These are phyloP conservation scores for Oryza glumipatula DNA, from an alignment of 176 grass and related monocot species.

Conservation along the genomic window DNA sequence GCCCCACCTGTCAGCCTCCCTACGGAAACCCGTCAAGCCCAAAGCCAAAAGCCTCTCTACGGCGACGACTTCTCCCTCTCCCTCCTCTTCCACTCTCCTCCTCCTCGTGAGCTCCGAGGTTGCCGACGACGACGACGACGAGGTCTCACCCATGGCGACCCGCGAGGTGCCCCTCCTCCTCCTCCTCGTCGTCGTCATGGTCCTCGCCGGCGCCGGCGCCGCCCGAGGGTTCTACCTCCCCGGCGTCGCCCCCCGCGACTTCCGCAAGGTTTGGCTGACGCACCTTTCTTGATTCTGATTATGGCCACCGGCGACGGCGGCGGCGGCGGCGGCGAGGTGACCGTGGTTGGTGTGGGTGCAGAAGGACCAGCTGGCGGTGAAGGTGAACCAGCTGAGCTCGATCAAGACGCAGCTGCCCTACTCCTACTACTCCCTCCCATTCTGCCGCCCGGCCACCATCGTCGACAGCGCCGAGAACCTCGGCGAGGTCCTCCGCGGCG, in stretches of 20 bases:
- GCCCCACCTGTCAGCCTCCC: conserved; percentile 28
- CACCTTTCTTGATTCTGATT: too few relatives aligned
- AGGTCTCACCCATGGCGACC: conserved; percentile 34
- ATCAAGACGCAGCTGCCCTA: conserved; percentile 91
- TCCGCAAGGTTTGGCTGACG: conserved; percentile 59
- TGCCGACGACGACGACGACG: not conserved
- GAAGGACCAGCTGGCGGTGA: conserved; percentile 75
- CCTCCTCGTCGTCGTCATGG: conserved; percentile 1
- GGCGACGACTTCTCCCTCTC: conserved; percentile 27
- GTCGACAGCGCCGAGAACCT: conserved; percentile 95
- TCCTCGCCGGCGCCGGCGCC: conserved; percentile 28
- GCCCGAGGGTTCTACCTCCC: conserved; percentile 77
- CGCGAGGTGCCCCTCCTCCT: not conserved
- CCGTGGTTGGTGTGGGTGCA: conserved; percentile 13
- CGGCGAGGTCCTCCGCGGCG: conserved; percentile 87
- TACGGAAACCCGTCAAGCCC: conserved; percentile 21
- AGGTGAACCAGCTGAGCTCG: conserved; percentile 93
- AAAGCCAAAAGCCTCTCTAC: conserved; percentile 30
- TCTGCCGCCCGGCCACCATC: conserved; percentile 63
- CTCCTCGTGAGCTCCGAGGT: not conserved
- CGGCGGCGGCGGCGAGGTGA: not conserved
- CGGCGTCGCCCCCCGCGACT: conserved; percentile 80
- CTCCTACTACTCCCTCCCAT: conserved; percentile 90
- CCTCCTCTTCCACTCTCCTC: not conserved
- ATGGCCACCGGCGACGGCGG: too few relatives aligned